Evolutionary conservation across 345 rosid species (phyloP), one percentile per base, ranked within the genome.

Genomic region (Pseudoturritis turrita): DNA sequence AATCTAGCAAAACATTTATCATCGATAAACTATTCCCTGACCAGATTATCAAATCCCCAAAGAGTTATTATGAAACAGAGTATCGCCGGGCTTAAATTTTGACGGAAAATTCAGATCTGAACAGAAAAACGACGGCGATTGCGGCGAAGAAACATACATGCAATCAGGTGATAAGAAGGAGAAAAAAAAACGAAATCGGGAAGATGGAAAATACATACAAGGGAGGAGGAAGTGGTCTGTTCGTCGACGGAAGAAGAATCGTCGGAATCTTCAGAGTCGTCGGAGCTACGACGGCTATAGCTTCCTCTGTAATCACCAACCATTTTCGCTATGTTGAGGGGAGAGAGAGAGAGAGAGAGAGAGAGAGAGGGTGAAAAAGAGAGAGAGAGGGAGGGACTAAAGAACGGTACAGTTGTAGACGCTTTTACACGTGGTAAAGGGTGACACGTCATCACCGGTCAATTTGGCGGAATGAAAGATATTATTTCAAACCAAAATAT

Each of bases 381-480:
- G 18, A 36, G 35, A 49, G 33, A 37, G 41, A 55, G 4, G 6
- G 13, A 21, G 40, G 59, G 60, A 54, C 54, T 67, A 79, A 72
- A 74, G 84, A 65, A 64, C 61, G 80, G 8, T 68, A 81, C 88
- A 85, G 84, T 78, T 87, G 90, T 80, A 83, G 70, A 66, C 78
- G 47, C 91, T 86, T 87, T 82, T 68, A 82, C 93, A 89, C 90
- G 96, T 87, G 88, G 84, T 79, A 25, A n/a, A 7, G 3, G 5
- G 0, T 73, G 82, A 82, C 91, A 89, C 83, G 89, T 89, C 92
- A 78, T 13, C 28, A 22, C 43, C 44, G 8, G 52, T 36, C 58
- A 45, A 37, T 21, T 36, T 74, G 17, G 29, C 68, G 41, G 65
- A 25, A 14, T 74, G 67, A 74, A 55, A 62, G 76, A 72, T 72